Percentiles rank a stretch among this genome's conserved stretches.
Evolutionary conservation across 192 early-diverging fungal genomes (phyloP).

Genomic region (Backusella tarrabulga): DNA sequence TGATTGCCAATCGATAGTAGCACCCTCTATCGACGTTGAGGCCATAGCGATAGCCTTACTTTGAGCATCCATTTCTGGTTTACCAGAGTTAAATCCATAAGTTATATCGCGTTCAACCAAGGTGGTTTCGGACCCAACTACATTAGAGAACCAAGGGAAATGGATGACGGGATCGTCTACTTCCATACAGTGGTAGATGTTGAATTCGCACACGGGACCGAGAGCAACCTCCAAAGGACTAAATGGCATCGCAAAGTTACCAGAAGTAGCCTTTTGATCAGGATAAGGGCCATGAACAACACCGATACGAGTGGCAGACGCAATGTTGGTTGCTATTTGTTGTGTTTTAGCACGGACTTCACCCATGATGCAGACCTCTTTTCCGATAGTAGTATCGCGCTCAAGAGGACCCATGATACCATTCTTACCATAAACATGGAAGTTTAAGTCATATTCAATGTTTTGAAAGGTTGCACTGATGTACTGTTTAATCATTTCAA

Average conservation of each 20-base stretch:
- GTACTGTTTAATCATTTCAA: not conserved
- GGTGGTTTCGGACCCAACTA: not conserved
- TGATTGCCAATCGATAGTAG: not conserved
- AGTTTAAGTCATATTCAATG: not conserved
- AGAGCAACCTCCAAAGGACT: conserved; percentile 17
- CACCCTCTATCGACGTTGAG: not conserved
- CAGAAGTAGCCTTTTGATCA: conserved; percentile 14
- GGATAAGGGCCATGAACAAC: conserved; percentile 15
- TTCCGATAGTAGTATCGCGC: not conserved
- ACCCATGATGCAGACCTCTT: conserved; percentile 4
- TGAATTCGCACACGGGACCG: conserved; percentile 15
- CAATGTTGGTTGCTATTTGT: not conserved
- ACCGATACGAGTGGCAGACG: conserved; percentile 17
- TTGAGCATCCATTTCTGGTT: not conserved
- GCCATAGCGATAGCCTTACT: not conserved
- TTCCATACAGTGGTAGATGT: conserved; percentile 21
- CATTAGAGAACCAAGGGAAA: not conserved
- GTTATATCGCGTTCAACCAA: not conserved
- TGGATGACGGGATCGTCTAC: conserved; percentile 4
- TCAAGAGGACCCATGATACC: not conserved
- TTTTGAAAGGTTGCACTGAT: not conserved
- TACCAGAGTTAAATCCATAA: not conserved
- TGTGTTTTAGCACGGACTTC: conserved; percentile 15
- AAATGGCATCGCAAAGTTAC: conserved; percentile 19
- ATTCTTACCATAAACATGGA: conserved; percentile 21